Base-by-base conservation (phyloP, 345 rosid genomes). In the Ceriops tagal region DNA sequence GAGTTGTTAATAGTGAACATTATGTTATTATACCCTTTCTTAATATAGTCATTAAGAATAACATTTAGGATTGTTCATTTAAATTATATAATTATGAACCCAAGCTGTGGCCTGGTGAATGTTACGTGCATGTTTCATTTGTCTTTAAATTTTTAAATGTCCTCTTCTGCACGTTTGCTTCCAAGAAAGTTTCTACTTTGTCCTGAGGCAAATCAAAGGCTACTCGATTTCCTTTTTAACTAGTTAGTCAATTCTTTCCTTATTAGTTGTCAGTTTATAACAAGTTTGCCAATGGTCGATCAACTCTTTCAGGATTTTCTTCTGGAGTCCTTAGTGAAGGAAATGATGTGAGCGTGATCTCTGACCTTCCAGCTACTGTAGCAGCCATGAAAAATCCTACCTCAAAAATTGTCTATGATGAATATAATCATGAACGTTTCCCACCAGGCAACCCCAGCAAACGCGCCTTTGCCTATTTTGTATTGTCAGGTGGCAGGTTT, bases 361-460 rank as follows among this genome's bases (percentile, higher is more conserved):
- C 88, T 5, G 87, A 64, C 24, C 72, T 82, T 26, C 79, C 82
- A 28, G 79, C 92, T 22, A 90, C 90, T 0, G 88, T 83, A 2
- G 89, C 80, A 9, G 97, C 96, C 24, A 67, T 90, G 68, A 90
- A 89, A 81, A 89, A 86, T 64, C 96, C 96, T 30, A 86, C 82
- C 64, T 83, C 92, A 18, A 92, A 86, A 81, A 87, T 92, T 57
- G 84, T 86, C 24, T 92, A 92, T 70, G 96, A 89, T 47, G 85
- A 86, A 73, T 77, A 83, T 71, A 90, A 85, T 74, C 96, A 92
- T 52, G 96, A 90, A 78, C 92, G 96, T 73, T 90, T 69, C 75
- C 89, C 98, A 58, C 96, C 96, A 46, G 98, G 96, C 63, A 93
- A 90, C 57, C 95, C 96, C 32, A 88, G 87, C 87, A 92, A 90